phyloP scores from a whole-genome alignment of 352 stramenopile species.

The Bremia lactucae region DNA sequence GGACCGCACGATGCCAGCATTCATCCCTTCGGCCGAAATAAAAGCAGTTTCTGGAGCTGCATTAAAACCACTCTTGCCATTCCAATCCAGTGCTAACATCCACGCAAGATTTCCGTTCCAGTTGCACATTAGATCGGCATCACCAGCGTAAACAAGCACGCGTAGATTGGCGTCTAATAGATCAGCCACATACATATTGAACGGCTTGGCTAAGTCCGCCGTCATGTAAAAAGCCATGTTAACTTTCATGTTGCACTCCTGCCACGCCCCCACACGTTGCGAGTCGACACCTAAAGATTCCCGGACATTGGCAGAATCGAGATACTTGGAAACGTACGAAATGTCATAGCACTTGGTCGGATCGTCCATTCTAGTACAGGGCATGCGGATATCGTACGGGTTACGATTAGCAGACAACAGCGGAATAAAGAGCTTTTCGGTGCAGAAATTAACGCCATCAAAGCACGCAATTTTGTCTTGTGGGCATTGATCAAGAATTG shows the following conservation, averaged over 20 bases:
- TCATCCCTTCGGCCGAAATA: conserved; percentile 7
- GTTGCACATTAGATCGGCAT: conserved; percentile 96
- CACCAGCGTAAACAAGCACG: conserved; percentile 93
- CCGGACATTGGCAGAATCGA: conserved; percentile 46
- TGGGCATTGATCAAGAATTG: conserved; percentile 26
- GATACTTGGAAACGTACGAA: conserved; percentile 55
- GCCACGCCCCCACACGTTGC: conserved; percentile 48
- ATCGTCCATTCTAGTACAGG: conserved; percentile 24
- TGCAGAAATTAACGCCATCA: conserved; percentile 39
- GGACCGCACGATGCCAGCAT: conserved; percentile 23
- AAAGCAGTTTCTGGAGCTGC: conserved; percentile 18
- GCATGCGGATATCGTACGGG: conserved; percentile 48
- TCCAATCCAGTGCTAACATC: conserved; percentile 88
- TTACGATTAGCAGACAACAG: conserved; percentile 29
- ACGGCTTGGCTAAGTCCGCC: conserved; percentile 88
- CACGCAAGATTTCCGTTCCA: conserved; percentile 92
- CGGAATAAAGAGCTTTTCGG: conserved; percentile 36
- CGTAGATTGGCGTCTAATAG: conserved; percentile 66
- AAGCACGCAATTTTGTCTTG: conserved; percentile 29
- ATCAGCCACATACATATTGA: conserved; percentile 72
- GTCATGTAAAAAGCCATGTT: conserved; percentile 72
- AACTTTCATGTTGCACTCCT: conserved; percentile 88
- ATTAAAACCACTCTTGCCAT: conserved; percentile 82
- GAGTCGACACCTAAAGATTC: conserved; percentile 29
- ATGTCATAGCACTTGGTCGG: conserved; percentile 47